Percentiles rank a stretch among this genome's conserved stretches.
These are phyloP conservation scores for Potentilla sterilis DNA, from an alignment of 306 rosid species.

Conservation along the genomic window DNA sequence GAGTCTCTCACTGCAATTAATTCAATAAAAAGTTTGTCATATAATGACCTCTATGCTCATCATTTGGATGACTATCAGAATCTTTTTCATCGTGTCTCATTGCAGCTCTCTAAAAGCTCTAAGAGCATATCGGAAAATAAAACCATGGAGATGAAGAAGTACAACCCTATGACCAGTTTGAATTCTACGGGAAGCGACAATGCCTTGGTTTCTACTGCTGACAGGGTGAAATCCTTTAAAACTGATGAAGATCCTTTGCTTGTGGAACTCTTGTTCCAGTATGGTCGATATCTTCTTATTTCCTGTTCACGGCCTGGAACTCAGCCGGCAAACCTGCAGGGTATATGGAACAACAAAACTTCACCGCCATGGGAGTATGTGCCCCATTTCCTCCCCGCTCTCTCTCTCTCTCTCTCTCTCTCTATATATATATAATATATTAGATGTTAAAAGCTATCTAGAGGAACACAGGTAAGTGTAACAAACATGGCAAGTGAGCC, in stretches of 20 bases:
- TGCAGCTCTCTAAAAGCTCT: conserved; percentile 74
- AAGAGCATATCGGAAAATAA: conserved; percentile 26
- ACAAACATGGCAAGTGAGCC: background rate
- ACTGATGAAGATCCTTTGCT: conserved; percentile 89
- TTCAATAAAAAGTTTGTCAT: conserved; percentile 47
- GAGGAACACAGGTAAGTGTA: background rate
- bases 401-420: background rate
- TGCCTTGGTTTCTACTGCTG: conserved; percentile 63
- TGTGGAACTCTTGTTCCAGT: conserved; percentile 89
- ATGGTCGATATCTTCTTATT: conserved; percentile 85
- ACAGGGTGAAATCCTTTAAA: conserved; percentile 73
- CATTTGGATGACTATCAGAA: conserved; percentile 80
- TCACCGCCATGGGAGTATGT: conserved; percentile 93
- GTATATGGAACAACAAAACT: conserved; percentile 79
- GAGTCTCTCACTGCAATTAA: conserved; percentile 50
- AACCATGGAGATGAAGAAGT: conserved; percentile 26
- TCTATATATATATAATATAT: background rate
- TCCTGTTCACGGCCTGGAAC: conserved; percentile 87
- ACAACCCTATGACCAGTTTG: conserved; percentile 24
- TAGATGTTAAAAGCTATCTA: background rate
- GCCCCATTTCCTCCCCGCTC: background rate
- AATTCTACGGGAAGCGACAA: conserved; percentile 33
- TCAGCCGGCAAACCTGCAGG: conserved; percentile 86
- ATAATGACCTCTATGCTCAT: conserved; percentile 58
- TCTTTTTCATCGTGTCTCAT: conserved; percentile 81